Evolutionary conservation across 148 eudicot species (phyloP).

Genomic region (Vaccinium darrowii): DNA sequence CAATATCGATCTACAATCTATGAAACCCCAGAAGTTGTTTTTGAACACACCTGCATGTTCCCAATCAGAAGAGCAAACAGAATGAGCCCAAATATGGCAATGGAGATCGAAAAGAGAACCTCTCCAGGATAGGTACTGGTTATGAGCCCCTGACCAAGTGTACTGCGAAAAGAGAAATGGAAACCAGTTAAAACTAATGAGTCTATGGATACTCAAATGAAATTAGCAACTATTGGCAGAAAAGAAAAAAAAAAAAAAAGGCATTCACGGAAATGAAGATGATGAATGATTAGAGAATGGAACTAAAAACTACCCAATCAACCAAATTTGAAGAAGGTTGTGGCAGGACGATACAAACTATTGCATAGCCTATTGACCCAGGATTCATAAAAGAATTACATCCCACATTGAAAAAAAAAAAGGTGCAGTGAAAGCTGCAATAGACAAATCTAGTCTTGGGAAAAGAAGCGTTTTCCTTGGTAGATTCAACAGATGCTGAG

Average conservation of each 20-base stretch:
- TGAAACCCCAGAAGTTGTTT: background rate
- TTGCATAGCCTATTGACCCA: background rate
- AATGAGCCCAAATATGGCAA: slow-evolving; percentile 56
- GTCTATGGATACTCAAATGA: background rate
- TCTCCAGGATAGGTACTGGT: slow-evolving; percentile 59
- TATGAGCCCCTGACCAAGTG: slow-evolving; percentile 65
- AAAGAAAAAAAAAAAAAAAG: no score
- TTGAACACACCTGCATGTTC: slow-evolving; percentile 56
- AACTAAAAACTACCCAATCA: background rate
- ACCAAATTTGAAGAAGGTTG: background rate
- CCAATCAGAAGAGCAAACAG: slow-evolving; percentile 69
- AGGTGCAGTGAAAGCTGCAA: background rate
- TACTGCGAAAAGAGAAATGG: slow-evolving; percentile 30
- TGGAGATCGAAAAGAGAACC: slow-evolving; percentile 49
- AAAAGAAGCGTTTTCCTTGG: slow-evolving; percentile 2
- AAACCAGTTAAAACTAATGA: background rate
- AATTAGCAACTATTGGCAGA: background rate
- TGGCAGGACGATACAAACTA: background rate
- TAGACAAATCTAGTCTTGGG: background rate
- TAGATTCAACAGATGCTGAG: background rate
- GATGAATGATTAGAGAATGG: background rate
- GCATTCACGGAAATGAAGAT: background rate
- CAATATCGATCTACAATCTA: background rate
- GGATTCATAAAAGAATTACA: background rate
- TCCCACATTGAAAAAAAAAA: background rate